Evolutionary conservation across 73 alveolate genomes (phyloP), one percentile per base, ranked within the genome.

Genomic region (Effrenium voratum): DNA sequence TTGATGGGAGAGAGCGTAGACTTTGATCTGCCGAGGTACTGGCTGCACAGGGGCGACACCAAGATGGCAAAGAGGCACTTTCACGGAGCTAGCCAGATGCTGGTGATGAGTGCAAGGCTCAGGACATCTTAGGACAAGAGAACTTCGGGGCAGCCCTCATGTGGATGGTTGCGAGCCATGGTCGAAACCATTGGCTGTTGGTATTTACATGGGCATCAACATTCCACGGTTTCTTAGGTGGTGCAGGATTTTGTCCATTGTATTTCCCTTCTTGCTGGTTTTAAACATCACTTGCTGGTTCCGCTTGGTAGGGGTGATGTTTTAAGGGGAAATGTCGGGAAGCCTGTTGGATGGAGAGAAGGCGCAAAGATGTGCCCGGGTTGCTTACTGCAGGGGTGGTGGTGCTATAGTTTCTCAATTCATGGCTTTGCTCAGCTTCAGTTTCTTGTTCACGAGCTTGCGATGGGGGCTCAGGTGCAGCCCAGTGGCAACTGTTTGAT

Each of bases 11-110:
- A 16, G 32, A 5, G 30, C 40, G 36, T 1, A 47, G 49, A 26
- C 15, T 2, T 72, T 36, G 82, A n/a, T n/a, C n/a, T n/a, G n/a
- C 59, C n/a, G 63, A 86, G 94, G 94, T 86, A 86, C 70, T 86
- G 82, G 83, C 26, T 86, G 66, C 70, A 59, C 94, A 86, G 41
- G 47, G 57, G 46, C 13, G 94, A 86, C 1, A n/a, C 75, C 59
- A 38, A 32, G 5, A 86, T 19, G 49, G 94, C 94, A 1, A 38
- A 68, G 26, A 60, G 34, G 44, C 36, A 40, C 70, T 86, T 86
- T 50, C 24, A 40, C 34, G 59, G 47, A 19, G 94, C 76, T 13
- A 59, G 94, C 82, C 68, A 52, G 66, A 86, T 86, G 94, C 32
- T 86, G 68, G 70, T 45, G 45, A 50, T 86, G 43, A 57, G 94